Evolutionary conservation across 2,329 filamentous ascomycete species (phyloP).

Genomic region (Penicillium paneum): DNA sequence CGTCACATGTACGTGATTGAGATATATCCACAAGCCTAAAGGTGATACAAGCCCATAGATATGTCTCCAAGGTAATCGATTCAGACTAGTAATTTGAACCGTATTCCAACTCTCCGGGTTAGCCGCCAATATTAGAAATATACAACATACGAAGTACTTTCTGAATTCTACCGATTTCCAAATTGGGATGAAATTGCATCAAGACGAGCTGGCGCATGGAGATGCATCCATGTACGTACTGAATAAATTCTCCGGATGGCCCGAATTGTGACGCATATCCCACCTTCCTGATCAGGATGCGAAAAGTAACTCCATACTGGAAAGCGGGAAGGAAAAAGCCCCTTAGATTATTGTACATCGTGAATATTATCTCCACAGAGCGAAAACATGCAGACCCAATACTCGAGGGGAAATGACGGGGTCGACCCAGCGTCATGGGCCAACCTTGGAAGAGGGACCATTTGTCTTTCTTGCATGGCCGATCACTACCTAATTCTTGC

Average conservation of each 20-base stretch:
- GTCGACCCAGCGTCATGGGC: background rate
- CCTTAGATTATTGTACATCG: no score
- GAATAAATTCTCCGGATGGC: background rate
- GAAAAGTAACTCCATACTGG: background rate
- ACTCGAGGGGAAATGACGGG: background rate
- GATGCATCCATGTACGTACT: background rate
- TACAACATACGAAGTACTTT: background rate
- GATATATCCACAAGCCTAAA: background rate
- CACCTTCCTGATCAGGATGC: background rate
- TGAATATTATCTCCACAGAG: no score
- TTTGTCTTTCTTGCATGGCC: constrained; percentile 6
- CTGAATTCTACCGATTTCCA: background rate
- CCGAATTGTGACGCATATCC: background rate
- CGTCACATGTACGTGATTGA: no score
- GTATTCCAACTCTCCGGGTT: background rate
- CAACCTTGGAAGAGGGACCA: background rate
- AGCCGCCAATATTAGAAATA: background rate
- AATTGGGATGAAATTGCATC: background rate
- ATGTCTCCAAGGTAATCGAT: background rate
- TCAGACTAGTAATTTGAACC: background rate
- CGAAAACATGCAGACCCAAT: background rate
- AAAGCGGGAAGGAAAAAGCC: background rate
- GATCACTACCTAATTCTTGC: constrained; percentile 9
- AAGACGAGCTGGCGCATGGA: background rate
- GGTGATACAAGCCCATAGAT: background rate